Evolutionary conservation across 139 green algal species (phyloP), one percentile per base, ranked within the genome.

Genomic region (Ostreobium quekettii): DNA sequence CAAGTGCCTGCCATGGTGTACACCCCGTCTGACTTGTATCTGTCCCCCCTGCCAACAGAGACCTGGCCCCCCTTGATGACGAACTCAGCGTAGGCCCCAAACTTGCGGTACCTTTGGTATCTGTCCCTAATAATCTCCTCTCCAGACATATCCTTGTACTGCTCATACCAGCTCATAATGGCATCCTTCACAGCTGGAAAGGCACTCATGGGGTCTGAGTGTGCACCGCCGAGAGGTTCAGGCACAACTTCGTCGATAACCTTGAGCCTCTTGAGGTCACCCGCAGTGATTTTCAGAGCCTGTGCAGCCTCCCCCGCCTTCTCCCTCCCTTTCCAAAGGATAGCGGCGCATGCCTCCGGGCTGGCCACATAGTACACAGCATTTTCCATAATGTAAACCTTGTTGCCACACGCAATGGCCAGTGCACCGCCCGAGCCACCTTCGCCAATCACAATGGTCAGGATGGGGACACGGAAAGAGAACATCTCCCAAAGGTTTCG

Each of bases 401-500:
- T 69, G 77, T 97, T 96, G 73, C 89, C 89, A 71, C 87, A 96
- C 66, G 91, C 91, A 62, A 98, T 97, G 66, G 92, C 93, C 71
- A 98, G 83, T 29, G 90, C 92, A 53, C 92, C 93, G 28, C 88
- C 93, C 7, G 80, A 91, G 49, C 92, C 92, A 26, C 92, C 92
- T 83, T 98, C 92, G 2, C 92, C 92, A 68, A 97, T 97, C 1
- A 97, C 93, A 19, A 95, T 68, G 3, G 68, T 83, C 76, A 98
- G 87, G 71, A 97, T 91, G 57, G 93, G 93, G 67, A 98, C 93
- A 0, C 83, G 80, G 53, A 98, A 79, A 15, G 90, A 89, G 83
- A 97, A 97, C 91, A 97, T 97, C 82, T 97, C 92, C 0, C 91
- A 78, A 77, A 98, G 80, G 79, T 98, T 98, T 64, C 89, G 74